A percentile compares a stretch with the other conserved stretches of the same genome.
Evolutionary conservation across 495 filamentous ascomycete species (phyloP).

Genomic region (Penicillium pulvis): DNA sequence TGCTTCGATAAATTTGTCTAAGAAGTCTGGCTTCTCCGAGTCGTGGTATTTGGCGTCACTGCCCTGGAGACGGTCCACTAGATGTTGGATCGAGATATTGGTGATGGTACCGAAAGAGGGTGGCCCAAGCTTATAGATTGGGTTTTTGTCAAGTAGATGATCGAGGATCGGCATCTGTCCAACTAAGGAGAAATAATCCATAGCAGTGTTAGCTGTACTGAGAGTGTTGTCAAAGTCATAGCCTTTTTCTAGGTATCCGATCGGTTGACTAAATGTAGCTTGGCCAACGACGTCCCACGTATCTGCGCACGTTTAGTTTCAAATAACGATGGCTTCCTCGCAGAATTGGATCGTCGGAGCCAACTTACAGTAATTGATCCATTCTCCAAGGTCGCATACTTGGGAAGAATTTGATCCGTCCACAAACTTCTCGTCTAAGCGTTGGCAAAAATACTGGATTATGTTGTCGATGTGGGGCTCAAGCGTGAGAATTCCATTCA

Average conservation of each 20-base stretch:
- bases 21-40: slow-evolving; percentile 26
- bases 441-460: slow-evolving; percentile 31
- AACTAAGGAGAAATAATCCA: slow-evolving; percentile 31
- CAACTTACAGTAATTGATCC: slow-evolving; percentile 32
- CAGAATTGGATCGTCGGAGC: slow-evolving; percentile 5
- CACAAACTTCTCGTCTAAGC: slow-evolving; percentile 37
- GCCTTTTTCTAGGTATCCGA: slow-evolving; percentile 41
- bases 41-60: slow-evolving; percentile 22
- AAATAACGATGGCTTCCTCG: not conserved
- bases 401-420: slow-evolving; percentile 17
- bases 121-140: slow-evolving; percentile 31
- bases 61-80: slow-evolving; percentile 21
- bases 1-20: slow-evolving; percentile 40
- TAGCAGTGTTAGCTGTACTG: slow-evolving; percentile 13
- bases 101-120: slow-evolving; percentile 25
- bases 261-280: slow-evolving; percentile 36
- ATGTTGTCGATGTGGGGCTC: slow-evolving; percentile 37
- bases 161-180: slow-evolving; percentile 68
- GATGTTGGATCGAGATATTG: slow-evolving; percentile 28
- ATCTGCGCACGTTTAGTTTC: slow-evolving; percentile 17
- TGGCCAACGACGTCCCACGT: slow-evolving; percentile 40
- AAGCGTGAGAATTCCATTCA: slow-evolving; percentile 29
- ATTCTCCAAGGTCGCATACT: slow-evolving; percentile 32
- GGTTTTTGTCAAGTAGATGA: slow-evolving; percentile 60
- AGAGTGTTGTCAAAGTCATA: slow-evolving; percentile 32